Base-by-base conservation (phyloP, 1,284 basidiomycete genomes). In the Cryptococcus sp. region DNA sequence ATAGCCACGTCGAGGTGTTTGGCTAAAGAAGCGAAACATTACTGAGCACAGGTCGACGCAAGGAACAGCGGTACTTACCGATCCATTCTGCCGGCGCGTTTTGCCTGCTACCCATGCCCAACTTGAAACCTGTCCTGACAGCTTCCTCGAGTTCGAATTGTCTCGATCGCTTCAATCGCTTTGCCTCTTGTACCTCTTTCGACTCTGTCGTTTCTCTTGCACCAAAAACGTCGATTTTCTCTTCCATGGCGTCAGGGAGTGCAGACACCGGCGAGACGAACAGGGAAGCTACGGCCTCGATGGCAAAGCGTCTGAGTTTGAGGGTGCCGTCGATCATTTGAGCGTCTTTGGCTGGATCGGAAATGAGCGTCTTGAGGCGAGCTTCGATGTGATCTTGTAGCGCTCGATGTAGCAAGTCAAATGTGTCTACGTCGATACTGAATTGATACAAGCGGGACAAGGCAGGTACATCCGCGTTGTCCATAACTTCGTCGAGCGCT, bases 61-160 rank as follows among this genome's bases (percentile, higher is more conserved):
- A 20, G 30, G 22, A 39, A 35, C n/a, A 51, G 49, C 40, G n/a
- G 13, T 22, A 70, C 78, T 59, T 30, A 80, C 79, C 81, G 57
- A 96, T 90, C 84, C 94, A 88, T 78, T 97, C 94, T 0, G 95
- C 94, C 5, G 93, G 93, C 64, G 90, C 93, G 71, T 88, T 89
- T 55, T 87, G 86, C 22, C 93, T 84, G 23, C 84, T 83, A 70
- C 88, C 89, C 81, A 98, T 89, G 39, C 90, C 92, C 15, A 77
- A 79, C n/a, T 86, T 82, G 78, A 96, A 94, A 0, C 88, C 90
- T 58, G 90, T 88, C 42, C 82, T 73, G 41, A 82, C 75, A 1
- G 81, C 78, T 57, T 82, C 71, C 61, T 72, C 63, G 42, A 75
- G 61, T 48, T 75, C 74, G 3, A 75, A 63, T 54, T 67, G 68